A percentile compares a stretch with the other conserved stretches of the same genome.
phyloP scores from a whole-genome alignment of 179 eudicot species.

The Camellia oleifera region DNA sequence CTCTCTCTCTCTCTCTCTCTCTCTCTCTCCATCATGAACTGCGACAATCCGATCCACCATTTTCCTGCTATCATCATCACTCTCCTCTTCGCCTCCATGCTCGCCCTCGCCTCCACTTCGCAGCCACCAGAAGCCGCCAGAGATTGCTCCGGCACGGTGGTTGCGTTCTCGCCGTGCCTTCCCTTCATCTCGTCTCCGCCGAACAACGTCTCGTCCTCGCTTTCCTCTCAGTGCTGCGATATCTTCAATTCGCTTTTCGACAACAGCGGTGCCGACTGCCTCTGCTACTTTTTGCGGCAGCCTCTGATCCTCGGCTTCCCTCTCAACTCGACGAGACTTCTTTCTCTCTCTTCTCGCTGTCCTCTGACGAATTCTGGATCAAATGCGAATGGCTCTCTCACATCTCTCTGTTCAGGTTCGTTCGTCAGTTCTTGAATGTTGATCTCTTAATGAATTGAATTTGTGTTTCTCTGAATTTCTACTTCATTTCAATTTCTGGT shows the following conservation, averaged over 20 bases:
- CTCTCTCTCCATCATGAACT: constrained; percentile 10
- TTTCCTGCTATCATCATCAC: constrained; percentile 7
- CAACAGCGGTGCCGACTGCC: constrained; percentile 22
- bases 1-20: too few relatives aligned
- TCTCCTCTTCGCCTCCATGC: background rate
- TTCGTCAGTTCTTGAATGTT: background rate
- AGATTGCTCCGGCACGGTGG: constrained; percentile 29
- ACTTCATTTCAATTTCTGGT: background rate
- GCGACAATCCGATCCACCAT: background rate
- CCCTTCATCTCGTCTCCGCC: constrained; percentile 41
- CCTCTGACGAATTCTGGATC: constrained; percentile 15
- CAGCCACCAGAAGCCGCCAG: background rate
- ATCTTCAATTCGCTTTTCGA: constrained; percentile 17
- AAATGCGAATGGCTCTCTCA: constrained; percentile 12
- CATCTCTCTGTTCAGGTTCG: constrained; percentile 36
- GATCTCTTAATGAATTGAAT: background rate
- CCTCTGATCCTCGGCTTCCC: constrained; percentile 39
- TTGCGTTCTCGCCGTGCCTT: constrained; percentile 46
- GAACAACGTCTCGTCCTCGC: constrained; percentile 29
- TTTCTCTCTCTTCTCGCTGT: constrained; percentile 40
- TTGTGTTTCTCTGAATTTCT: background rate
- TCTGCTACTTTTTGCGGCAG: constrained; percentile 31
- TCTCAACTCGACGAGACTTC: constrained; percentile 23
- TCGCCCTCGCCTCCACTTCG: constrained; percentile 3
- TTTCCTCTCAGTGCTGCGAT: constrained; percentile 36